A percentile compares a stretch with the other conserved stretches of the same genome.
These are phyloP conservation scores for Picochlorum sp. DNA, from an alignment of 139 green algal genomes.

Conservation along the genomic window DNA sequence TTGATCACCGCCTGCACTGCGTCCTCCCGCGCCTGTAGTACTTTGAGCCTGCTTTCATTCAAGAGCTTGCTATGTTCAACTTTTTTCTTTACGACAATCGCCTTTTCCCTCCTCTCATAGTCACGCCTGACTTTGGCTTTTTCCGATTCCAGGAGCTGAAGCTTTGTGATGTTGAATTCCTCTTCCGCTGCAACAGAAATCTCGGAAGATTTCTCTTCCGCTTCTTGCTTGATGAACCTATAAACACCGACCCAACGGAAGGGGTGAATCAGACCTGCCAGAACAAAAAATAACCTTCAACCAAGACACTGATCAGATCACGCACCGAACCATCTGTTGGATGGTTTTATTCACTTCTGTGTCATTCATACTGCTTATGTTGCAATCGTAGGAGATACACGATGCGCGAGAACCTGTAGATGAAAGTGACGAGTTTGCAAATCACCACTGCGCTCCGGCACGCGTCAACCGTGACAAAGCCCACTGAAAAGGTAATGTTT, in stretches of 20 bases:
- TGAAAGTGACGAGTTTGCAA: no score
- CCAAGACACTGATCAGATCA: neutral
- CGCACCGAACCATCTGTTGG: slow-evolving; percentile 85
- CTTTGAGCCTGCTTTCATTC: slow-evolving; percentile 84
- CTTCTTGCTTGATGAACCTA: slow-evolving; percentile 96
- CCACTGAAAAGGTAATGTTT: no score
- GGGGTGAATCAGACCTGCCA: neutral
- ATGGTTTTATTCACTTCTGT: slow-evolving; percentile 71
- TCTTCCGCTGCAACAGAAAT: slow-evolving; percentile 93
- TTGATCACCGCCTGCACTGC: slow-evolving; percentile 60
- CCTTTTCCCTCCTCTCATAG: slow-evolving; percentile 86
- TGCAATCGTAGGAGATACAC: no score
- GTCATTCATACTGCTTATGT: slow-evolving; percentile 34
- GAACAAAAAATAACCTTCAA: no score
- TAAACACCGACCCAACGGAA: neutral
- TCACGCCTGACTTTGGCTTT: slow-evolving; percentile 91
- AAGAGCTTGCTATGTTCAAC: slow-evolving; percentile 97
- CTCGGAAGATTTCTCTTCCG: slow-evolving; percentile 96
- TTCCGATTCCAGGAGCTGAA: slow-evolving; percentile 93
- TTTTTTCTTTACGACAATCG: slow-evolving; percentile 96
- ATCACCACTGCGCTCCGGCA: no score
- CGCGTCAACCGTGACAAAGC: no score
- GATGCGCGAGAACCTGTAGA: no score
- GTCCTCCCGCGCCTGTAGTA: slow-evolving; percentile 83
- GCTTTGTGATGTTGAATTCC: slow-evolving; percentile 97